Evolutionary conservation across 106 monocot species (phyloP).

Genomic region (Gastrodia elata): DNA sequence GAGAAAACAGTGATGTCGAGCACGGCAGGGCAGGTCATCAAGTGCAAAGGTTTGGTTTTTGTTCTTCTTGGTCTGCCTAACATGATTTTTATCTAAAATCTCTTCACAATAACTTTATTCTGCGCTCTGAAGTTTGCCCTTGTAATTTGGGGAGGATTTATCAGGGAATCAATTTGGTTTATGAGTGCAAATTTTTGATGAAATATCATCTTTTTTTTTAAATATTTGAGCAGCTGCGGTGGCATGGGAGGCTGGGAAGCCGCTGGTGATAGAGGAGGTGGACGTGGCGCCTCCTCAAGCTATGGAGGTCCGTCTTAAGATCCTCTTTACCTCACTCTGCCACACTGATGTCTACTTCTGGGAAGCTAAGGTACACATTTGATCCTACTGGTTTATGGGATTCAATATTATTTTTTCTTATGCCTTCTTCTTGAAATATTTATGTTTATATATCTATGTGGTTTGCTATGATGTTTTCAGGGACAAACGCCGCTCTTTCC

Average conservation of each 20-base stretch:
- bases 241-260: constrained; percentile 77
- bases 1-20: constrained; percentile 25
- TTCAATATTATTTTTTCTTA: not conserved
- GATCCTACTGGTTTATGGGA: too few relatives aligned
- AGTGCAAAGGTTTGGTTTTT: constrained; percentile 38
- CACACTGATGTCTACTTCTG: constrained; percentile 84
- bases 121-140: not conserved
- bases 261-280: constrained; percentile 66
- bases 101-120: not conserved
- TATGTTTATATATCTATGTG: not conserved
- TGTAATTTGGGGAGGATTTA: not conserved
- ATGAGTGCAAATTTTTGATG: not conserved
- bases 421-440: not conserved
- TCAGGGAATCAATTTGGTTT: not conserved
- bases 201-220: not conserved
- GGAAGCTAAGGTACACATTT: constrained; percentile 54
- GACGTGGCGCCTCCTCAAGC: constrained; percentile 74
- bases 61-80: not conserved
- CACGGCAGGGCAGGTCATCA: constrained; percentile 51
- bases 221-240: constrained; percentile 46
- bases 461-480: constrained; percentile 15
- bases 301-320: constrained; percentile 61
- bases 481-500: constrained; percentile 63
- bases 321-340: constrained; percentile 62
- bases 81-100: not conserved